phyloP scores from a whole-genome alignment of 116 monocot species.

The Cymodocea nodosa region DNA sequence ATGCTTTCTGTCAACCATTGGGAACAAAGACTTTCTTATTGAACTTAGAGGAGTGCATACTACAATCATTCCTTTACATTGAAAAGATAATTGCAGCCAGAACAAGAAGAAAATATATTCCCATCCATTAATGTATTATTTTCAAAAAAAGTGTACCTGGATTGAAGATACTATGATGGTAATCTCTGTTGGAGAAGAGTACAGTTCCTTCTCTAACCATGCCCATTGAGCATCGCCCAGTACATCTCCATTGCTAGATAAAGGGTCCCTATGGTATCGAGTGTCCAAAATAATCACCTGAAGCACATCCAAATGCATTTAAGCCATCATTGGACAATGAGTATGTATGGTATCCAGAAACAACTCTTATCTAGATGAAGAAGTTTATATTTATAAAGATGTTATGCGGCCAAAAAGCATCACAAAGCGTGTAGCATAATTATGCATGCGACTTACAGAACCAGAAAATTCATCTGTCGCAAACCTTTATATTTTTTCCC shows the following conservation, averaged over 20 bases:
- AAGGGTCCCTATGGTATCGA: constrained; percentile 70
- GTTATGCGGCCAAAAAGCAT: too few species aligned
- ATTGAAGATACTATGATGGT: constrained; percentile 85
- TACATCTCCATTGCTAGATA: constrained; percentile 59
- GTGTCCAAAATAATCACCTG: constrained; percentile 85
- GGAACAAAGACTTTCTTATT: too few species aligned
- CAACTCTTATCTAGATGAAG: too few species aligned
- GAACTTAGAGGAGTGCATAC: too few species aligned
- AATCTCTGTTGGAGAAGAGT: constrained; percentile 46
- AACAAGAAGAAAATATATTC: not conserved
- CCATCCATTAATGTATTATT: not conserved
- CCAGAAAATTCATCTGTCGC: not conserved
- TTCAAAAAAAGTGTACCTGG: constrained; percentile 30
- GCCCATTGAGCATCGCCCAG: constrained; percentile 67
- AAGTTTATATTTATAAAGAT: too few species aligned
- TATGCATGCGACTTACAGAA: too few species aligned
- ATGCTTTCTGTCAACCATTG: too few species aligned
- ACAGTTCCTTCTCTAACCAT: constrained; percentile 60
- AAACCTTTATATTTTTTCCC: constrained; percentile 65
- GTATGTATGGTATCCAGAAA: too few species aligned
- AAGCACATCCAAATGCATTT: not conserved
- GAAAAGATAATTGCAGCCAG: not conserved
- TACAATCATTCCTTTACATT: too few species aligned
- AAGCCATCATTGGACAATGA: too few species aligned
- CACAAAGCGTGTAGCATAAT: too few species aligned